These are phyloP conservation scores for Pseudogymnoascus sp. DNA, from an alignment of 2,329 filamentous ascomycete species.

Conservation along the genomic window DNA sequence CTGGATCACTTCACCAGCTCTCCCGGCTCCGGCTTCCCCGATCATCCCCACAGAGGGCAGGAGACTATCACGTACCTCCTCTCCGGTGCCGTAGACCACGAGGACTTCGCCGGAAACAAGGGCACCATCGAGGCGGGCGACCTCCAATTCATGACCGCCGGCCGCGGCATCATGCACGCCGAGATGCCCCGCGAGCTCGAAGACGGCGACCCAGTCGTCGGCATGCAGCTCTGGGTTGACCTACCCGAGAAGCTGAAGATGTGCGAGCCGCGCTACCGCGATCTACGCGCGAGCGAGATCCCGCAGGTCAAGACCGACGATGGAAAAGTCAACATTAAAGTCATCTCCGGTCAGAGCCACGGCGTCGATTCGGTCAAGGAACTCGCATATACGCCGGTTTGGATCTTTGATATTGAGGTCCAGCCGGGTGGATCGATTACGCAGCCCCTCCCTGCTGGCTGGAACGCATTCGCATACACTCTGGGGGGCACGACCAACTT, in stretches of 20 bases:
- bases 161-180: conserved; percentile 83
- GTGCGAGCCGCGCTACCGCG: conserved; percentile 88
- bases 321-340: conserved; percentile 70
- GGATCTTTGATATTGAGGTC: conserved; percentile 79
- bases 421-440: conserved; percentile 68
- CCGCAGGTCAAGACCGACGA: conserved; percentile 63
- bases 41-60: conserved; percentile 65
- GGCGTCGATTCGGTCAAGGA: conserved; percentile 83
- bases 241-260: conserved; percentile 71
- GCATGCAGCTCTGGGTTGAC: conserved; percentile 94
- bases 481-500: conserved; percentile 65
- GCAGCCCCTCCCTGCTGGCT: conserved; percentile 68
- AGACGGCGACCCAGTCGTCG: conserved; percentile 70
- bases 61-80: conserved; percentile 78
- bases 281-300: conserved; percentile 71
- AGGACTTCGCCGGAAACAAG: conserved; percentile 80
- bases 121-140: conserved; percentile 84
- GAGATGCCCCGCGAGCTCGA: conserved; percentile 82
- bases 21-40: conserved; percentile 79
- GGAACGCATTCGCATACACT: conserved; percentile 86
- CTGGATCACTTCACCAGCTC: conserved; percentile 83
- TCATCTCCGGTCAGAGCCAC: conserved; percentile 79
- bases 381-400: conserved; percentile 93
- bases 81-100: conserved; percentile 78
- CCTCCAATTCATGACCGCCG: conserved; percentile 96